Evolutionary conservation across 2,329 filamentous ascomycete species (phyloP), one percentile per base, ranked within the genome.

Genomic region (Tricladium varicosporioides): DNA sequence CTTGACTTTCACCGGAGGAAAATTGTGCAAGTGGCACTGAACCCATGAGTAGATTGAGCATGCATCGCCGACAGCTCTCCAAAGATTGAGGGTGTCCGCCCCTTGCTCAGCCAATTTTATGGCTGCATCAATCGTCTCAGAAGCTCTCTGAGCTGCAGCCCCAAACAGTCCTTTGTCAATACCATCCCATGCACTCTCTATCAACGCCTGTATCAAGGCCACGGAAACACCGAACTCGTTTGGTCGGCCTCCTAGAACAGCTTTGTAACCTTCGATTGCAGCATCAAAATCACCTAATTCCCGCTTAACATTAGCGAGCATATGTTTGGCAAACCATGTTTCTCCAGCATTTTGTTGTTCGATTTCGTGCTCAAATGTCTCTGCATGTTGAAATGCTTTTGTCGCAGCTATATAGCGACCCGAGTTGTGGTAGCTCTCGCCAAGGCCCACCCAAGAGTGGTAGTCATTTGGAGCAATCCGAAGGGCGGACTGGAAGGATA

Each of bases 341-440:
- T 95, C 89, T 0, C 82, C 85, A 16, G 77, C 70, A 33, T 83
- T 78, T 47, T 81, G 72, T 68, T 80, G 68, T n/a, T 78, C 72
- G 0, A 81, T 72, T 1, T 80, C 78, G 27, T 83, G 78, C 60
- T 93, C 89, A 4, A 96, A 79, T 53, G 82, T 83, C 69, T 93
- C 87, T 0, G 93, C 94, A 68, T 96, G 89, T 33, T 89, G 78
- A 63, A 97, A 94, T 0, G 94, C 92, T 69, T 94, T 93, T 2
- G 89, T 91, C 0, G 94, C 93, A n/a, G 94, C 93, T 58, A 97
- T 89, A 68, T 95, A 95, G 60, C 93, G 83, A 9, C 94, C 93
- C 14, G 92, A 96, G 65, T 90, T 94, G 70, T 97, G 89, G 69
- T 99, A 99, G 69, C 92, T 96, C 74, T 99, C 94, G n/a, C 93